Base-by-base conservation (phyloP, 108 stramenopile species). In the Fragilaria radians region DNA sequence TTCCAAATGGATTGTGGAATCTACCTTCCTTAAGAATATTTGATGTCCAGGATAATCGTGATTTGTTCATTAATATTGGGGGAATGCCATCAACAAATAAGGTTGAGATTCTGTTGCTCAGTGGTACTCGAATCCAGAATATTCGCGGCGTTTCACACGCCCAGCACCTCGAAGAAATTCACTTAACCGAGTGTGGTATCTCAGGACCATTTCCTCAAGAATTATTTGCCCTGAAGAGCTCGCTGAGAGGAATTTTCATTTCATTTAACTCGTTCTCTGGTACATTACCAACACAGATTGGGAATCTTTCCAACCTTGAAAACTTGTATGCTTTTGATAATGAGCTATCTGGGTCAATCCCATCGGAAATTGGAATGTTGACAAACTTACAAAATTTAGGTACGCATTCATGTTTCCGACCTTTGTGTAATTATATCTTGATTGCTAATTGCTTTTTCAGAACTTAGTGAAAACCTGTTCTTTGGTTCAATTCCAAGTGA, bases 231-330 rank as follows among this genome's bases (percentile, higher is more conserved):
- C 68, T 83, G 25, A 48, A 66, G 32, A 62, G 68, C 60, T 72
- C 76, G 1, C 67, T 83, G 18, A 67, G 80, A 48, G 48, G 54
- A 22, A 54, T 83, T 3, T 70, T 69, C 65, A 72, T 85, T 31
- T 65, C 72, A 2, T 72, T 71, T 66, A 85, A 85, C 67, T 71
- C 73, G 7, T 82, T 85, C 57, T 62, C 75, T 22, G 84, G 84
- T 0, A 57, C 80, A 30, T 49, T 85, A 32, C 79, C 78, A 32
- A 63, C 70, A 3, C 53, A 68, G 29, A 63, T 85, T 59, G 80
- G 76, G 42, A 59, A 60, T 31, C 62, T 85, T 68, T 74, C 59
- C 14, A 71, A 77, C 23, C 56, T 85, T 28, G 65, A 62, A n/a
- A 63, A 60, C 30, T 74, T 85, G 49, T 74, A 81, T 65, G 69